Conservation (phyloP, 345 rosid genomes). For the Eucalyptus urophylla region DNA sequence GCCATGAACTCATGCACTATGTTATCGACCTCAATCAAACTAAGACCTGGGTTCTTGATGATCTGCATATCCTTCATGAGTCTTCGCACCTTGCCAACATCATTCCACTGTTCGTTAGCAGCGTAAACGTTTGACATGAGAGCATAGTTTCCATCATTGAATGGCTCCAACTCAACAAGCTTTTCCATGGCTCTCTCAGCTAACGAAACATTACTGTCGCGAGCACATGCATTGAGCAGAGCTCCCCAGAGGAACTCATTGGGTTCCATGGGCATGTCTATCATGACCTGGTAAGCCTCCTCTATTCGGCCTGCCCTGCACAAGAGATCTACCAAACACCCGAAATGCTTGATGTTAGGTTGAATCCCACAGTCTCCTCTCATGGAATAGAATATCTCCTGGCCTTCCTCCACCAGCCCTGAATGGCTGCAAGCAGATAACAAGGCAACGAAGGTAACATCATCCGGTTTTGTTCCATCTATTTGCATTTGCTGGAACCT, state of each 20-base stretch:
- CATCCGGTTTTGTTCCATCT: slow-evolving; percentile 27
- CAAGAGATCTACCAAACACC: slow-evolving; percentile 65
- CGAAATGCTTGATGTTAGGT: slow-evolving; percentile 52
- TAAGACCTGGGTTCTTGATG: not conserved
- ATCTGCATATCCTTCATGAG: not conserved
- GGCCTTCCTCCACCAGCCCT: slow-evolving; percentile 39
- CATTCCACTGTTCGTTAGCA: not conserved
- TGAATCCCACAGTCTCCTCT: slow-evolving; percentile 17
- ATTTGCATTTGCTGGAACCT: slow-evolving; percentile 34
- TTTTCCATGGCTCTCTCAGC: not conserved
- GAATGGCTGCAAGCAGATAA: slow-evolving; percentile 56
- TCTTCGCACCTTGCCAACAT: not conserved
- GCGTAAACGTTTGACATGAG: not conserved
- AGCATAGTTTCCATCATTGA: not conserved
- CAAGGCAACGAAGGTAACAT: slow-evolving; percentile 45
- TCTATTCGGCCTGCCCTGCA: slow-evolving; percentile 50
- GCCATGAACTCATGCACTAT: not conserved
- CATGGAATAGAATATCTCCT: slow-evolving; percentile 24
- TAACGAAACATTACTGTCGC: not conserved
- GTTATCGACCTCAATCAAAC: not conserved
- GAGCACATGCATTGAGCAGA: slow-evolving; percentile 10
- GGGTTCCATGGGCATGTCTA: slow-evolving; percentile 19
- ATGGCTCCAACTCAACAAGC: not conserved
- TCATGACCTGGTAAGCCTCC: slow-evolving; percentile 46
- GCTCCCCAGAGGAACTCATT: slow-evolving; percentile 54